These are phyloP conservation scores for Protostelium mycophagum DNA, from an alignment of 78 protist species.

Conservation along the genomic window DNA sequence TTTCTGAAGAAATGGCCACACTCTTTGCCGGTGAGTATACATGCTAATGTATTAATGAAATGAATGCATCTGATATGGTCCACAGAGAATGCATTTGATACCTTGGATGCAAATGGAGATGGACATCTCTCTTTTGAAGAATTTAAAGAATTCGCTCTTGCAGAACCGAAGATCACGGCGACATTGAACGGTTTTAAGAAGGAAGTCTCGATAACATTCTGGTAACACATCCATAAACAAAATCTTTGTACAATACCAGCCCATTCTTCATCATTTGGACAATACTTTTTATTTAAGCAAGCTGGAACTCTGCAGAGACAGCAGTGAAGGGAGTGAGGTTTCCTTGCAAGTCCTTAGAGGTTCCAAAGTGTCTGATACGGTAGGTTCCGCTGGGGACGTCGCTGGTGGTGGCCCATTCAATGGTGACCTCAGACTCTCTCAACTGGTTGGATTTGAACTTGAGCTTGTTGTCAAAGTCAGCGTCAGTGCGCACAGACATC, in stretches of 20 bases:
- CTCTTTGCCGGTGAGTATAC: constrained; percentile 25
- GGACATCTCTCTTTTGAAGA: constrained; percentile 58
- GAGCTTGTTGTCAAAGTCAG: constrained; percentile 57
- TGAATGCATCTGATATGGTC: neutral
- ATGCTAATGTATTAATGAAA: too few species aligned
- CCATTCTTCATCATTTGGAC: too few species aligned
- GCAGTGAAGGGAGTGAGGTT: neutral
- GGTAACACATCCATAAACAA: too few species aligned
- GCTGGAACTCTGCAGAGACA: neutral
- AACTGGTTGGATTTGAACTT: constrained; percentile 31
- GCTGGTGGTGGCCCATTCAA: constrained; percentile 51
- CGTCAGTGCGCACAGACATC: constrained; percentile 34
- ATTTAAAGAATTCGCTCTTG: constrained; percentile 60
- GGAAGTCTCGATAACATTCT: constrained; percentile 65
- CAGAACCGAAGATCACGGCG: constrained; percentile 68
- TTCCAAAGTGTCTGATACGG: constrained; percentile 47
- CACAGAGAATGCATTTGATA: constrained; percentile 54
- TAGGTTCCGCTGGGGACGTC: constrained; percentile 45
- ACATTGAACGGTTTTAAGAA: constrained; percentile 62
- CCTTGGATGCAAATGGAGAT: constrained; percentile 63
- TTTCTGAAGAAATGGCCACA: constrained; percentile 65
- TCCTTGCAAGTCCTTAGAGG: neutral
- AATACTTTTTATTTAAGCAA: too few species aligned
- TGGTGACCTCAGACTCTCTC: constrained; percentile 28
- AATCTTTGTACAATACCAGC: too few species aligned